Conservation (phyloP, 306 rosid genomes). For the Fragaria iinumae region DNA sequence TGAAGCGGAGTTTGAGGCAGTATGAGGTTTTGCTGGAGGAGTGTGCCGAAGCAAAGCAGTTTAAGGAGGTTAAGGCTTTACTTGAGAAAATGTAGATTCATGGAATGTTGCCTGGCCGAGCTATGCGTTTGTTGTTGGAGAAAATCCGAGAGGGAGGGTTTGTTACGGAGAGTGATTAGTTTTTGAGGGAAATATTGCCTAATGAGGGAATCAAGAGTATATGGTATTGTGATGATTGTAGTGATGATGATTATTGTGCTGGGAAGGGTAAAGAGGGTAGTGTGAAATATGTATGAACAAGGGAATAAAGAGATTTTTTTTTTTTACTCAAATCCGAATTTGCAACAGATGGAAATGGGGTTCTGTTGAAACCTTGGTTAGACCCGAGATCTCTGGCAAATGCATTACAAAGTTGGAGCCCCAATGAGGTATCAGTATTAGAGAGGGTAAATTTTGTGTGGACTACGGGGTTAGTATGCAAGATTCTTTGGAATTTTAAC, state of each 20-base stretch:
- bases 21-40: conserved; percentile 50
- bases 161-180: conserved; percentile 38
- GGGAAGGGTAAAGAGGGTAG: conserved; percentile 22
- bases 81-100: conserved; percentile 65
- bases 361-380: conserved; percentile 66
- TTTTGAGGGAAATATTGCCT: conserved; percentile 44
- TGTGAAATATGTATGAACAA: too few species aligned
- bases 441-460: conserved; percentile 70
- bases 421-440: conserved; percentile 57
- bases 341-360: conserved; percentile 4
- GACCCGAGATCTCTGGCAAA: conserved; percentile 74
- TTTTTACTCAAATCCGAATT: too few species aligned
- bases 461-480: conserved; percentile 76
- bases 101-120: conserved; percentile 66
- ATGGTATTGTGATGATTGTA: conserved; percentile 35
- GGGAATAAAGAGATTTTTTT: too few species aligned
- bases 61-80: conserved; percentile 47
- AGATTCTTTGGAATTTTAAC: too few species aligned
- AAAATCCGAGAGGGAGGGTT: conserved; percentile 49
- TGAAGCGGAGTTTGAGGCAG: conserved; percentile 64
- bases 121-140: conserved; percentile 47
- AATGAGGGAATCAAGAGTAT: conserved; percentile 54
- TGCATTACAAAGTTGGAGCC: conserved; percentile 64
- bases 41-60: conserved; percentile 42
- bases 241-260: conserved; percentile 23